Conservation (phyloP, 2,329 filamentous ascomycete genomes). For the Xylariaceae sp. region DNA sequence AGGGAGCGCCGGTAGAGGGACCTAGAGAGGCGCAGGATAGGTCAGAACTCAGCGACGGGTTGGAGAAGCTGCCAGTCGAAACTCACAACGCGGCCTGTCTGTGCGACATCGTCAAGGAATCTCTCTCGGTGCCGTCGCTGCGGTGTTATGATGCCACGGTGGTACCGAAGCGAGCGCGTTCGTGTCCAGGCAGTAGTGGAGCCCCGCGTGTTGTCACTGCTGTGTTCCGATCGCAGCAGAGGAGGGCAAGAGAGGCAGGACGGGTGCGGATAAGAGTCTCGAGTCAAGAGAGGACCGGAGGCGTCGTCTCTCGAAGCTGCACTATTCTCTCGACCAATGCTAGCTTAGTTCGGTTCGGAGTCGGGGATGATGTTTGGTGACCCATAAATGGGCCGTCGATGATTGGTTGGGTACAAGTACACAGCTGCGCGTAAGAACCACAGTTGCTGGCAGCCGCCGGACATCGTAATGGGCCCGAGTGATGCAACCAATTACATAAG, state of each 20-base stretch:
- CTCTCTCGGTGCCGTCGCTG: constrained; percentile 9
- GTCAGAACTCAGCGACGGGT: constrained; percentile 15
- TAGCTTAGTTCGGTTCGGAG: constrained; percentile 8
- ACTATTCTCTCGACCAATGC: constrained; percentile 5
- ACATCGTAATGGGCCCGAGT: background rate
- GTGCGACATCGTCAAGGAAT: constrained; percentile 37
- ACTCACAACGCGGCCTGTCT: constrained; percentile 49
- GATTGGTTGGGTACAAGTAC: background rate
- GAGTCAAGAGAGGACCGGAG: background rate
- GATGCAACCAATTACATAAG: background rate
- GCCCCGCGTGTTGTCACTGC: background rate
- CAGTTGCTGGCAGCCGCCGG: background rate
- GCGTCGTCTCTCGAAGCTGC: constrained; percentile 14
- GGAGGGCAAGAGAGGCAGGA: background rate
- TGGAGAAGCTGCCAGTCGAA: constrained; percentile 2
- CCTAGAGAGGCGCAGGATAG: constrained; percentile 33
- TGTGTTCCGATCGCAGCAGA: background rate
- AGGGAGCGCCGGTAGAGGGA: constrained; percentile 86
- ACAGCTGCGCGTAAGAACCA: background rate
- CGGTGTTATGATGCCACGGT: constrained; percentile 12
- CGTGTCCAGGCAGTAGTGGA: constrained; percentile 2
- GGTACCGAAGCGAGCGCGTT: constrained; percentile 7
- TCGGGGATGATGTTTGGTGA: constrained; percentile 3
- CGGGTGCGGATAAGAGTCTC: background rate
- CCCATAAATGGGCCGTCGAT: constrained; percentile 12